phyloP scores from a whole-genome alignment of 345 rosid genomes.

The Pistacia integerrima region DNA sequence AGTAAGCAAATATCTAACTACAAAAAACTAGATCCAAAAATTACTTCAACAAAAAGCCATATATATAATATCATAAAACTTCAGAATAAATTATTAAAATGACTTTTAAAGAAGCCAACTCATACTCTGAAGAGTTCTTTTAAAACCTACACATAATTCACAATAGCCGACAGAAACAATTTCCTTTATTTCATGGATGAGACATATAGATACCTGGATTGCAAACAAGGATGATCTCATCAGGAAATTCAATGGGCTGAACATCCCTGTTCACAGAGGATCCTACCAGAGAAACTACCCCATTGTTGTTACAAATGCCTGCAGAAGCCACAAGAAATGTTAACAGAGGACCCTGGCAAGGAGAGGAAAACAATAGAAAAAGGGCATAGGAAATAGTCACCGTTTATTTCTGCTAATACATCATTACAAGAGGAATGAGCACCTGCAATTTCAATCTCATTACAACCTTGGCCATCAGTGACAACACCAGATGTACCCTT shows the following conservation, averaged over 20 bases:
- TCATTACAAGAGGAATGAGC: constrained; percentile 15
- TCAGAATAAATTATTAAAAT: not conserved
- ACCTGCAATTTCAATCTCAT: constrained; percentile 24
- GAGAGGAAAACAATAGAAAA: not conserved
- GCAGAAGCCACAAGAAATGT: constrained; percentile 23
- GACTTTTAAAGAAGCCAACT: not conserved
- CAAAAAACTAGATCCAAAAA: not conserved
- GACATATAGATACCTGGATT: constrained; percentile 25
- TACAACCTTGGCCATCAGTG: constrained; percentile 10
- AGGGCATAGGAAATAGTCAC: constrained; percentile 16
- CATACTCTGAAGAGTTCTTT: too few species aligned
- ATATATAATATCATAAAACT: too few species aligned
- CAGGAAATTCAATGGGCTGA: constrained; percentile 15
- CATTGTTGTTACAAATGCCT: constrained; percentile 18
- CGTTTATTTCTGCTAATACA: constrained; percentile 28
- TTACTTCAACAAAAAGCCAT: not conserved
- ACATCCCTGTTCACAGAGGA: constrained; percentile 17
- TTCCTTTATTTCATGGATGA: not conserved
- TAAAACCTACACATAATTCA: not conserved
- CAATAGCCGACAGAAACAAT: not conserved
- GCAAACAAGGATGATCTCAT: constrained; percentile 21
- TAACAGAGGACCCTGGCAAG: constrained; percentile 11
- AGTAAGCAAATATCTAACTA: not conserved
- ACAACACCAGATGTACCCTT: not conserved
- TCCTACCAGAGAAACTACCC: constrained; percentile 17